phyloP scores from a whole-genome alignment of 2,329 filamentous ascomycete species.

The Cladophialophora yegresii region DNA sequence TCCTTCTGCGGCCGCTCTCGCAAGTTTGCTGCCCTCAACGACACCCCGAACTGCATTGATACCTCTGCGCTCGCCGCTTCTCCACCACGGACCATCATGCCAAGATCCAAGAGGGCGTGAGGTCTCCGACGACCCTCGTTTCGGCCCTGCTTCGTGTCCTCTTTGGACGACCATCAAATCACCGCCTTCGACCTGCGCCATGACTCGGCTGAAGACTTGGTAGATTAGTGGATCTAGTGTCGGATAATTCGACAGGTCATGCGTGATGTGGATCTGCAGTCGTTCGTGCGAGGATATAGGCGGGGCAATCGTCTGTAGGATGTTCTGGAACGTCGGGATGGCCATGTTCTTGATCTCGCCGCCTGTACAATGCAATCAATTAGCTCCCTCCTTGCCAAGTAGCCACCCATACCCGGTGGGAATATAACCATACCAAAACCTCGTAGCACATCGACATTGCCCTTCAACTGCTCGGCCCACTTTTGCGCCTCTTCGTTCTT shows the following conservation, averaged over 20 bases:
- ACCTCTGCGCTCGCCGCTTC: constrained; percentile 66
- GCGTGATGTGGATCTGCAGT: constrained; percentile 94
- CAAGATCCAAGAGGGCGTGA: constrained; percentile 66
- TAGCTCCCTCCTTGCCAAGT: not conserved
- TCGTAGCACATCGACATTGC: constrained; percentile 77
- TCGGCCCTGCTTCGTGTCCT: constrained; percentile 77
- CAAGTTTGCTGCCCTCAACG: constrained; percentile 86
- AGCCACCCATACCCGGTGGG: not conserved
- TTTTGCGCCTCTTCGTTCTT: constrained; percentile 95
- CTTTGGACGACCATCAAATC: constrained; percentile 93
- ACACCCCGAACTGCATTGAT: constrained; percentile 78
- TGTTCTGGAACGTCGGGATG: constrained; percentile 89
- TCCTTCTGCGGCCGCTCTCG: constrained; percentile 81
- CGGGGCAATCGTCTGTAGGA: constrained; percentile 91
- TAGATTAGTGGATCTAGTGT: constrained; percentile 92
- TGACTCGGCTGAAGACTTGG: constrained; percentile 87
- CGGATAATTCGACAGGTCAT: constrained; percentile 92
- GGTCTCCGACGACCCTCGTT: constrained; percentile 61
- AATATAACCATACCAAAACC: constrained; percentile 65
- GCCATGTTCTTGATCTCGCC: constrained; percentile 84
- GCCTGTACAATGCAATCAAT: constrained; percentile 56
- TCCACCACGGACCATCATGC: constrained; percentile 97
- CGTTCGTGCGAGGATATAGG: constrained; percentile 97
- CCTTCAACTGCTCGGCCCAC: constrained; percentile 91
- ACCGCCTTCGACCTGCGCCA: constrained; percentile 98